Evolutionary conservation across 2,329 filamentous ascomycete genomes (phyloP), one percentile per base, ranked within the genome.

Genomic region (Fusarium buxicola): DNA sequence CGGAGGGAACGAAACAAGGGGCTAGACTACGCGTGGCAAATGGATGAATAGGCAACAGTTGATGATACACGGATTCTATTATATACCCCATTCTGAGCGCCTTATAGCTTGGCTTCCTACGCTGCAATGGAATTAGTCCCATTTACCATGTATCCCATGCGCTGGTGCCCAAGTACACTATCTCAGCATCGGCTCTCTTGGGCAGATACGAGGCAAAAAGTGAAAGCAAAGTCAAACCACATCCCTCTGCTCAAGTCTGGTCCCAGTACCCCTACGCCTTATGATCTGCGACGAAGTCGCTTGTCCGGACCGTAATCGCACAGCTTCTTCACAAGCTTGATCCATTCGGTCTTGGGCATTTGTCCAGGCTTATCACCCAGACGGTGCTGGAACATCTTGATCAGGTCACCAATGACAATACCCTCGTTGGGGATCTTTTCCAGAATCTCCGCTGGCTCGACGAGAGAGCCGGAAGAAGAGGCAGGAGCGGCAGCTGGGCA

Each of bases 1-100:
- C 82, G 87, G 67, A 86, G 86, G 67, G 87, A 89, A 70, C 88
- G 93, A 74, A 87, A 90, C 69, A 90, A 91, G 76, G 89, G 89
- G 28, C 76, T 98, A 72, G 89, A 94, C 70, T 98, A 97, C 76
- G 88, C 90, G 28, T 99, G 94, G 95, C 92, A 97, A 81, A 95
- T 96, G 90, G 95, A 97, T 78, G 92, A 93, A 76, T 95, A 84
- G 75, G 60, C 27, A 21, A 43, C 25, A 21, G 35, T 55, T 58
- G 12, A 32, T 59, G 21, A 49, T 55, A 50, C 15, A 60, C 24
- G 34, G 25, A 55, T 52, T 59, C 51, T 59, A 60, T 60, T 58
- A 62, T 66, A 72, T 70, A 71, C 69, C 68, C 68, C 44, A 48
- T 56, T 66, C 40, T 46, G 49, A 69, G 49, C 51, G 21, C 34